phyloP scores from a whole-genome alignment of 768 basidiomycete genomes.

The Mycena olivaceomarginata region DNA sequence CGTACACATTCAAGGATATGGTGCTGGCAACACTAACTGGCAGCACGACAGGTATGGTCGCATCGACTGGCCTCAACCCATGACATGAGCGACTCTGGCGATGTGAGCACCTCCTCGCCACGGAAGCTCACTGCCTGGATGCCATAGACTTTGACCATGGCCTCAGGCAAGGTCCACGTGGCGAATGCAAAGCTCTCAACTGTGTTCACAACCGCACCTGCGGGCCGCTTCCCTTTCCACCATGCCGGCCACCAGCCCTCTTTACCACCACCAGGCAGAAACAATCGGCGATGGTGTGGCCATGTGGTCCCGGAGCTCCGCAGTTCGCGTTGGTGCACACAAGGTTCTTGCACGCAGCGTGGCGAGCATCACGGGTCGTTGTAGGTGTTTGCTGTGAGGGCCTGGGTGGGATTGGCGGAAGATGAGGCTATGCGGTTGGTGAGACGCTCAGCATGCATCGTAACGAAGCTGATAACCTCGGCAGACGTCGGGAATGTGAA shows the following conservation, averaged over 20 bases:
- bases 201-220: slow-evolving; percentile 16
- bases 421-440: slow-evolving; percentile 1
- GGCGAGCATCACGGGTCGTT: slow-evolving; percentile 1
- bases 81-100: slow-evolving; percentile 23
- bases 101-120: slow-evolving; percentile 17
- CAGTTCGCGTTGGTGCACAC: slow-evolving; percentile 14
- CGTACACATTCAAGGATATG: too few species aligned
- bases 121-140: slow-evolving; percentile 29
- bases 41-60: too few species aligned
- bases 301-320: not conserved
- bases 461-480: slow-evolving; percentile 20
- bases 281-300: slow-evolving; percentile 5
- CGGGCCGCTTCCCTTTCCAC: slow-evolving; percentile 21
- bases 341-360: slow-evolving; percentile 5
- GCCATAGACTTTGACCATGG: slow-evolving; percentile 17
- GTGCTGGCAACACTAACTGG: too few species aligned
- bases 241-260: slow-evolving; percentile 25
- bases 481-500: not conserved
- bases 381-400: not conserved
- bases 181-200: slow-evolving; percentile 22
- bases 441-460: slow-evolving; percentile 22
- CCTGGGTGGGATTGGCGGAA: not conserved
- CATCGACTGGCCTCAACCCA: slow-evolving; percentile 20
- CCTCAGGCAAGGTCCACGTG: slow-evolving; percentile 27
- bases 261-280: slow-evolving; percentile 25